Evolutionary conservation across 2,329 filamentous ascomycete species (phyloP), one percentile per base, ranked within the genome.

Genomic region (Fusarium algeriense): DNA sequence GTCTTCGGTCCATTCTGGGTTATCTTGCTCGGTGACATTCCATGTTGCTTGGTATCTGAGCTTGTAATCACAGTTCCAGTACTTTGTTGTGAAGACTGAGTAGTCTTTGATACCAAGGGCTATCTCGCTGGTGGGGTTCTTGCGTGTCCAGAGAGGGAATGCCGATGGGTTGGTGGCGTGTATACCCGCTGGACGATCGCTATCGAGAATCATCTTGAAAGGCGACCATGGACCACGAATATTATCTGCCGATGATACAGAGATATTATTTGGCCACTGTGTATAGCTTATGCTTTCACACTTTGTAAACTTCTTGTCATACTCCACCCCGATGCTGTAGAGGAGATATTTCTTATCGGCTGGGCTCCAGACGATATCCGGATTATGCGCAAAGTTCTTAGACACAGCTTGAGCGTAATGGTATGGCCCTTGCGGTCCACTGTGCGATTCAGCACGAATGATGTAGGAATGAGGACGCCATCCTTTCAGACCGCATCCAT

Each of bases 381-480:
- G 83, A 37, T 86, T 87, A 61, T 86, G 85, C 2, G 79, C 80
- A 44, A 86, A 87, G 4, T 80, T 81, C 4, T 78, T 75, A 5
- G 80, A 79, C 0, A 87, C 73, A 8, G 80, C 79, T 19, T 83
- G 78, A 0, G 78, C 80, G 57, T 80, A 86, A 7, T 65, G 52
- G 46, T 86, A 86, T 0, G 84, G 85, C 0, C 85, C 85, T 14
- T 78, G 76, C 0, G 85, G 84, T 0, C 84, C 85, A 0, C 71
- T 79, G 4, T 74, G 73, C 0, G 84, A 85, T 65, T 85, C 85
- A 3, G 85, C 84, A 19, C 84, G 77, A 32, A 84, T 81, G 20
- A 86, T 78, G 20, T 80, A 82, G 20, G 81, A 83, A 54, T 82
- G 84, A 0, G 84, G 84, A 14, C 81, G 78, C 84, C 85, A 87